A percentile compares a stretch with the other conserved stretches of the same genome.
Evolutionary conservation across 352 stramenopile species (phyloP).

Genomic region (Pythium aquatile): DNA sequence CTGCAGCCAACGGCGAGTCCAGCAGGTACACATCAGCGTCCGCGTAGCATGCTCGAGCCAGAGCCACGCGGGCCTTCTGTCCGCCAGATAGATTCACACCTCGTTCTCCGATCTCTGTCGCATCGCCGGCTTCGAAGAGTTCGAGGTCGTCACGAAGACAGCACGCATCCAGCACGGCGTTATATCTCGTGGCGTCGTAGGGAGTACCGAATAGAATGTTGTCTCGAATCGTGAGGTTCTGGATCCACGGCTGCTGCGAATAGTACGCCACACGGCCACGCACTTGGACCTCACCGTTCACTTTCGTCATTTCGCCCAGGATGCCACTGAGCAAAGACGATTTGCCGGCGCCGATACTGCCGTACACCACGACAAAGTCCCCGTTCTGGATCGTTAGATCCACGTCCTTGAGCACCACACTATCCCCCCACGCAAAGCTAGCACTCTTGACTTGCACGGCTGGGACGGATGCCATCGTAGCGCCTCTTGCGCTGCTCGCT

Average conservation of each 20-base stretch:
- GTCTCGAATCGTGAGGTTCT: conserved; percentile 92
- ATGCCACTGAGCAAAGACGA: conserved; percentile 35
- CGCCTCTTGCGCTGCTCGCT: background rate
- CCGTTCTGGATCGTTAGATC: conserved; percentile 29
- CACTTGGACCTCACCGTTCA: conserved; percentile 21
- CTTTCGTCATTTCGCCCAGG: conserved; percentile 74
- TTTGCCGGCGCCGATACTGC: conserved; percentile 34
- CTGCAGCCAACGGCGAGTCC: conserved; percentile 88
- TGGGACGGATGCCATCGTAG: background rate
- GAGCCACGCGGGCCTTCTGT: conserved; percentile 68
- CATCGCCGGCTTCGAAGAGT: conserved; percentile 76
- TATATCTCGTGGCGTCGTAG: conserved; percentile 36
- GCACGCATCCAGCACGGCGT: conserved; percentile 55
- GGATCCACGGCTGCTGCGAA: conserved; percentile 92
- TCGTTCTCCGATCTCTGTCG: conserved; percentile 91
- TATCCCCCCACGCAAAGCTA: conserved; percentile 29
- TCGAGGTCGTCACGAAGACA: conserved; percentile 74
- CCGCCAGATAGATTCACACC: conserved; percentile 91
- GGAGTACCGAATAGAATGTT: conserved; percentile 94
- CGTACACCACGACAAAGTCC: conserved; percentile 35
- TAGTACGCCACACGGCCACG: conserved; percentile 45
- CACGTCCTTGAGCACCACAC: conserved; percentile 23
- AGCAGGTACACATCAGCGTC: too few relatives aligned
- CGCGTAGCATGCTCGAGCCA: conserved; percentile 52
- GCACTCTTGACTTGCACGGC: conserved; percentile 19